Percentiles rank a stretch among this genome's conserved stretches.
phyloP scores from a whole-genome alignment of 108 stramenopile species.

The Poteriospumella lacustris region DNA sequence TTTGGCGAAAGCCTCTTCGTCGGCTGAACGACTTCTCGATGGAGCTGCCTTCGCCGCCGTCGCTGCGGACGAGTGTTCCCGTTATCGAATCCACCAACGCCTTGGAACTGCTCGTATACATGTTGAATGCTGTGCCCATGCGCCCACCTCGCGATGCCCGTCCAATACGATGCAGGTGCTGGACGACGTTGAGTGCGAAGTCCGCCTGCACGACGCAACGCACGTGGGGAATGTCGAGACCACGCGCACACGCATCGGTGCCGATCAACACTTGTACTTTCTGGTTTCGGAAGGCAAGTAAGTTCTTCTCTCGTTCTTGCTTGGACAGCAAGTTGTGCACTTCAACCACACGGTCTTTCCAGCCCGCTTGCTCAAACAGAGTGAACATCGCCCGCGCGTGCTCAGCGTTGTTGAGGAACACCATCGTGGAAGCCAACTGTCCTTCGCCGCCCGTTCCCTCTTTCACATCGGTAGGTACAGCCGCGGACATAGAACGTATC shows the following conservation, averaged over 20 bases:
- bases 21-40: not conserved
- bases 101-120: not conserved
- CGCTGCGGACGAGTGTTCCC: not conserved
- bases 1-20: constrained; percentile 12
- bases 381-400: constrained; percentile 17
- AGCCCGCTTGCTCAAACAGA: not conserved
- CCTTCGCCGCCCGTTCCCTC: not conserved
- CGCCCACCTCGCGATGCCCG: constrained; percentile 25
- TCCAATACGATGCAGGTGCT: constrained; percentile 21
- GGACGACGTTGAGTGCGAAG: constrained; percentile 48
- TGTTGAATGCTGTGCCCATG: not conserved
- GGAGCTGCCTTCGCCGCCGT: not conserved
- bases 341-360: constrained; percentile 37
- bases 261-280: constrained; percentile 40
- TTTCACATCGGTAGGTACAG: not conserved
- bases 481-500: constrained; percentile 31
- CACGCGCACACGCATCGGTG: constrained; percentile 45
- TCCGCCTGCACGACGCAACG: constrained; percentile 44
- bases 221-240: constrained; percentile 46
- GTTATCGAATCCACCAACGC: not conserved
- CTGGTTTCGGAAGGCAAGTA: constrained; percentile 65
- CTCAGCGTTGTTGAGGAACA: constrained; percentile 40
- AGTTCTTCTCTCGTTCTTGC: constrained; percentile 67
- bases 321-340: constrained; percentile 76
- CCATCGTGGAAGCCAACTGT: constrained; percentile 21